Evolutionary conservation across 768 basidiomycete genomes (phyloP).

Genomic region (Tricholoma terreum): DNA sequence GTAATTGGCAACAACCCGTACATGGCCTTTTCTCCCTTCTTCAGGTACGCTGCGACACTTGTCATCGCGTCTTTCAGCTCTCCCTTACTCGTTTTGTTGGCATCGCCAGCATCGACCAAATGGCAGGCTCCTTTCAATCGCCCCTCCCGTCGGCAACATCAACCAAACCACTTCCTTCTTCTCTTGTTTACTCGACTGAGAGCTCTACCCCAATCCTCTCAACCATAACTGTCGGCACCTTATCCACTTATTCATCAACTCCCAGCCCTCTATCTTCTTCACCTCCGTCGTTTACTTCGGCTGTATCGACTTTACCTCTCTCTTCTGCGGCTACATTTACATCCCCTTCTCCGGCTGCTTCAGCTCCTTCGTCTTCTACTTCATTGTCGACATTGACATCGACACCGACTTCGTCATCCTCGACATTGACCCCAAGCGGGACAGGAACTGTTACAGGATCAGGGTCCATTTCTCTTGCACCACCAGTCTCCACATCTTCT

Average conservation of each 20-base stretch:
- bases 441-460: constrained; percentile 1
- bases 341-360: constrained; percentile 5
- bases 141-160: constrained; percentile 50
- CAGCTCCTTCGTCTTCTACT: constrained; percentile 2
- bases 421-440: constrained; percentile 3
- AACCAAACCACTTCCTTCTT: constrained; percentile 36
- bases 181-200: constrained; percentile 35
- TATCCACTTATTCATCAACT: constrained; percentile 22
- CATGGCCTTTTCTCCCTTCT: constrained; percentile 49
- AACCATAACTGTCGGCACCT: constrained; percentile 37
- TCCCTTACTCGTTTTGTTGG: not conserved
- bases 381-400: constrained; percentile 12
- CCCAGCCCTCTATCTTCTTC: not conserved
- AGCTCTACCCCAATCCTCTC: constrained; percentile 31
- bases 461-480: not conserved
- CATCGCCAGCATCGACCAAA: constrained; percentile 44
- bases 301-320: no score
- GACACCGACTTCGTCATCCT: constrained; percentile 3
- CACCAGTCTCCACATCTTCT: constrained; percentile 4
- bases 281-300: constrained; percentile 10
- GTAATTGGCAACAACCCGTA: constrained; percentile 31
- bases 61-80: not conserved
- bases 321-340: no score
- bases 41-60: constrained; percentile 41
- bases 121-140: constrained; percentile 56